Percentiles rank a stretch among this genome's conserved stretches.
These are phyloP conservation scores for Phaseolus lunatus DNA, from an alignment of 306 rosid genomes.

Conservation along the genomic window DNA sequence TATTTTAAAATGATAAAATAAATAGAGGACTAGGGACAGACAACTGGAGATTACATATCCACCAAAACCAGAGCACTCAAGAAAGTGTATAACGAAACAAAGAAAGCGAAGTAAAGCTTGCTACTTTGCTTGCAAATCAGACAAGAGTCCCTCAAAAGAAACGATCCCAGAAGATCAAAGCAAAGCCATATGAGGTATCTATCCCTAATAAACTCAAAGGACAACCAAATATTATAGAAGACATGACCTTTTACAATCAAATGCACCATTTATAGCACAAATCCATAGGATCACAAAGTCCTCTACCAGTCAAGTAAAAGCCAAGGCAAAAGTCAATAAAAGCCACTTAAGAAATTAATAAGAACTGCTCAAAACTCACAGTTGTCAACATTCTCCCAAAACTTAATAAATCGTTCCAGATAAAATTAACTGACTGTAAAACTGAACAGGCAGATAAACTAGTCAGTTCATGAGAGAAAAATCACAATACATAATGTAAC, in stretches of 20 bases:
- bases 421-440: conserved; percentile 13
- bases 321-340: conserved; percentile 1
- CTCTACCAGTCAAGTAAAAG: neutral
- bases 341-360: neutral
- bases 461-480: conserved; percentile 23
- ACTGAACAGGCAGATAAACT: conserved; percentile 14
- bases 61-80: conserved; percentile 34
- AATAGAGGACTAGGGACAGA: conserved; percentile 5
- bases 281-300: conserved; percentile 4
- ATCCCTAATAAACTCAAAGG: conserved; percentile 6
- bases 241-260: neutral
- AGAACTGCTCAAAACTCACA: conserved; percentile 32
- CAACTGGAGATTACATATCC: conserved; percentile 12
- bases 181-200: conserved; percentile 12
- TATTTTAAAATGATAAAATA: neutral
- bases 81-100: conserved; percentile 20
- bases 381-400: neutral
- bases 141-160: conserved; percentile 32
- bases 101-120: conserved; percentile 29
- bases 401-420: neutral
- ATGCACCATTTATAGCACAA: conserved; percentile 5
- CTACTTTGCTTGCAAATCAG: conserved; percentile 36
- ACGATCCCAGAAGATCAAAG: conserved; percentile 31
- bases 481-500: conserved; percentile 14
- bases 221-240: conserved; percentile 3